These are phyloP conservation scores for Colletotrichum sojae DNA, from an alignment of 2,329 filamentous ascomycete genomes.

Conservation along the genomic window DNA sequence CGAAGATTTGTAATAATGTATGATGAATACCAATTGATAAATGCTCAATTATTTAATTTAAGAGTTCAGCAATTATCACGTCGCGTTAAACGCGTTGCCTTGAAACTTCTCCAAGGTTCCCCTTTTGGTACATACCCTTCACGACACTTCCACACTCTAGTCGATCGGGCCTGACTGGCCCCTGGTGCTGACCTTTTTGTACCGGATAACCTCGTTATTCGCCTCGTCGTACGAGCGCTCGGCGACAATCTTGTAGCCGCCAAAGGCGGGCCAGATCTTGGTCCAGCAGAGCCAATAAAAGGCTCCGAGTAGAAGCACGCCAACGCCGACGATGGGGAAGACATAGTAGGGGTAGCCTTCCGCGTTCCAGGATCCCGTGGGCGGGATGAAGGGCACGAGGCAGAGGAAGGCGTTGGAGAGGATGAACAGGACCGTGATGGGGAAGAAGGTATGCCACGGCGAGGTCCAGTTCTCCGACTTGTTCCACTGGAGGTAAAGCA, in stretches of 20 bases:
- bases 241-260: conserved; percentile 64
- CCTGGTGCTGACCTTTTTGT: conserved; percentile 50
- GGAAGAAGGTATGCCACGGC: conserved; percentile 65
- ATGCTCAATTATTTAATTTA: neutral
- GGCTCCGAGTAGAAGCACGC: conserved; percentile 63
- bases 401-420: conserved; percentile 67
- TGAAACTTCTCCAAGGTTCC: too few species aligned
- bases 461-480: conserved; percentile 67
- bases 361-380: conserved; percentile 60
- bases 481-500: conserved; percentile 65
- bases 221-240: conserved; percentile 58
- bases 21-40: neutral
- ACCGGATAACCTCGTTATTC: conserved; percentile 57
- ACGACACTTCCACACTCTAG: neutral
- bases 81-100: too few species aligned
- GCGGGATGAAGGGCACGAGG: conserved; percentile 69
- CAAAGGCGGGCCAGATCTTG: conserved; percentile 62
- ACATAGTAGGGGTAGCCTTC: conserved; percentile 70
- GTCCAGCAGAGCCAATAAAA: conserved; percentile 69
- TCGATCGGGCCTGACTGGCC: conserved; percentile 8
- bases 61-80: too few species aligned
- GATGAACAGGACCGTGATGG: conserved; percentile 63
- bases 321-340: conserved; percentile 68
- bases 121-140: too few species aligned
- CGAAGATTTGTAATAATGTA: neutral